Conservation (phyloP, 176 grass and related monocot species). For the Rhynchospora tenuis region DNA sequence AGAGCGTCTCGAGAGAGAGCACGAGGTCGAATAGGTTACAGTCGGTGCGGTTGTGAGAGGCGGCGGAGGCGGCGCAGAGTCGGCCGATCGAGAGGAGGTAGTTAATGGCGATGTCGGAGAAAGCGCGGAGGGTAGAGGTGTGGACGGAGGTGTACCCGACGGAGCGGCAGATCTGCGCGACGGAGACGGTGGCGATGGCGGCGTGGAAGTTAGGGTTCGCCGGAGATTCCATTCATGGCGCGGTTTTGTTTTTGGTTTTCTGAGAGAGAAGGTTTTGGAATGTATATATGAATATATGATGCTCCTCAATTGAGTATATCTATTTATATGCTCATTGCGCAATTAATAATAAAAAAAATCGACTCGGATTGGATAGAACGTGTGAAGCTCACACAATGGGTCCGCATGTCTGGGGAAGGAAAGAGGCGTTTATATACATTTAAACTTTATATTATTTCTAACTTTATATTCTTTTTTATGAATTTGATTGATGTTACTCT, state of each 20-base stretch:
- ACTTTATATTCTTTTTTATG: neutral
- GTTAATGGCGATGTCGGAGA: conserved; percentile 36
- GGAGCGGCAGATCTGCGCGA: conserved; percentile 40
- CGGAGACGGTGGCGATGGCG: conserved; percentile 25
- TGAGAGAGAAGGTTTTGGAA: neutral
- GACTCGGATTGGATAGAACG: neutral
- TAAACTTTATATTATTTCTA: neutral
- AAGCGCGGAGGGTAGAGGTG: conserved; percentile 26
- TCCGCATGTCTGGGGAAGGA: neutral
- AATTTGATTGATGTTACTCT: too few species aligned
- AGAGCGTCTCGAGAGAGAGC: conserved; percentile 42
- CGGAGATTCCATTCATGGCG: conserved; percentile 24
- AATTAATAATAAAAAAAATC: too few species aligned
- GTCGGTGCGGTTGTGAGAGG: conserved; percentile 39
- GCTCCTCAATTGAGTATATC: too few species aligned
- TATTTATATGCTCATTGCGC: too few species aligned
- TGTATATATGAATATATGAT: too few species aligned
- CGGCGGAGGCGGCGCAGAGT: conserved; percentile 27
- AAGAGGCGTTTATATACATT: too few species aligned
- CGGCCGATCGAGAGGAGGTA: conserved; percentile 46
- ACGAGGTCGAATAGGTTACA: conserved; percentile 43
- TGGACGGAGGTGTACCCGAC: conserved; percentile 39
- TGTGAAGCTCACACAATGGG: neutral
- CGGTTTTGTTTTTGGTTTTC: neutral
- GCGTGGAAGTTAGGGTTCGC: conserved; percentile 12